A percentile compares a stretch with the other conserved stretches of the same genome.
Evolutionary conservation across 2,329 filamentous ascomycete species (phyloP).

Genomic region (Aspergillus brunneoviolaceus): DNA sequence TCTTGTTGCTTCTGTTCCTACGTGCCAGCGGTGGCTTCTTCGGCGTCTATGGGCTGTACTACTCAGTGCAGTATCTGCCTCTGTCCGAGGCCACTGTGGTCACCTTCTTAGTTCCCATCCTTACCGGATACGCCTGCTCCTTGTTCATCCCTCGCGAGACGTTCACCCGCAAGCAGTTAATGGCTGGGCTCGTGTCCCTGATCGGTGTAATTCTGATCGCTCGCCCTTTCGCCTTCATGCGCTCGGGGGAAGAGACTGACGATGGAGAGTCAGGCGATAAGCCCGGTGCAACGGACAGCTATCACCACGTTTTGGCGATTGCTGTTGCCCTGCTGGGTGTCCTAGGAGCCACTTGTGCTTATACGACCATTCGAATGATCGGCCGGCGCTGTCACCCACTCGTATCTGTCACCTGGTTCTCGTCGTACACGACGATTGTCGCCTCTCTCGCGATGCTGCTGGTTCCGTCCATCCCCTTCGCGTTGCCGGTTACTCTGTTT

Average conservation of each 20-base stretch:
- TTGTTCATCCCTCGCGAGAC: constrained; percentile 69
- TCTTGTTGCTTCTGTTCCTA: constrained; percentile 66
- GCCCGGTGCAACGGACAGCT: constrained; percentile 49
- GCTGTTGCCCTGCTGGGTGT: constrained; percentile 74
- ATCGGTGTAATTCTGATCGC: constrained; percentile 82
- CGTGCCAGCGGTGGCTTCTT: constrained; percentile 72
- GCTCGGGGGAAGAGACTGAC: constrained; percentile 12
- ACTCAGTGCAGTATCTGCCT: constrained; percentile 73
- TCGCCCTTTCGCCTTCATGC: constrained; percentile 52
- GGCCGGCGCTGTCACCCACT: constrained; percentile 76
- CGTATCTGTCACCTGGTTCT: constrained; percentile 85
- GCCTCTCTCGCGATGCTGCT: constrained; percentile 59
- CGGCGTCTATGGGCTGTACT: constrained; percentile 77
- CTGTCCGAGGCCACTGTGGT: constrained; percentile 87
- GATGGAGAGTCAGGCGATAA: constrained; percentile 20
- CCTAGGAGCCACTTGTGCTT: constrained; percentile 70
- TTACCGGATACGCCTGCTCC: constrained; percentile 78
- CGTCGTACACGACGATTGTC: constrained; percentile 67
- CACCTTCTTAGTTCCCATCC: constrained; percentile 77
- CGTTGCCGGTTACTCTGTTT: constrained; percentile 52
- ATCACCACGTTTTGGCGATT: constrained; percentile 69
- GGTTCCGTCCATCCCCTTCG: constrained; percentile 57
- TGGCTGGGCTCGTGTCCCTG: constrained; percentile 73
- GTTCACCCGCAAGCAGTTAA: constrained; percentile 73
- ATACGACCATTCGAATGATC: constrained; percentile 76